Base-by-base conservation (phyloP, 1,284 basidiomycete genomes). In the Pseudozyma pruni region DNA sequence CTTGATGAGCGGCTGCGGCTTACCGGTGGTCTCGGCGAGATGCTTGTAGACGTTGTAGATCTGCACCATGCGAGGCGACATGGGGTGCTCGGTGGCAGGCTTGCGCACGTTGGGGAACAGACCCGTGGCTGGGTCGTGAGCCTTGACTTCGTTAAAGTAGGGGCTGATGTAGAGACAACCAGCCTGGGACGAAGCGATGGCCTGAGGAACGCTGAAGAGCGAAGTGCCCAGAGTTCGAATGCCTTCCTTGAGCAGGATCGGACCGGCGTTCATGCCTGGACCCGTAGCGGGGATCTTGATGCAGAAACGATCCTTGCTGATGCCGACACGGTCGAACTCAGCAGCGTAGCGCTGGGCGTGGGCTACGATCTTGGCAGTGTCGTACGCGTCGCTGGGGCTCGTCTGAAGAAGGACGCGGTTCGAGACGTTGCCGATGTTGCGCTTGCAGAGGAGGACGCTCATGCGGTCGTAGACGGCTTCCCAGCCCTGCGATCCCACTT, bases 221-320 rank as follows among this genome's bases (percentile, higher is more conserved):
- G 75, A 61, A 14, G 79, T 82, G 33, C 79, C 80, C 31, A 82
- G 72, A 3, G 76, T 80, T n/a, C 72, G 50, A 46, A 81, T 81
- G n/a, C 80, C 79, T 13, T 61, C 66, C n/a, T 47, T 52, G 56
- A 40, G 77, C 72, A 22, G 80, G n/a, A 37, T 37, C 17, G 23
- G 25, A 10, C 32, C 52, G 13, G 40, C 81, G 38, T 67, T 74
- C 32, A 80, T 70, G 37, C 76, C 79, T 13, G 78, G 73, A 22
- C 73, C 74, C n/a, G 80, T 81, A 33, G 40, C 40, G 13, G 41
- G 40, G 40, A 42, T 42, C 40, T 42, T 42, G 40, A 42, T 42
- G 23, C 40, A 42, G 40, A 25, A 42, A 5, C 40, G 40, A n/a
- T 42, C 40, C 43, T 54, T 54, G 43, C 33, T 23, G 50, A 72